phyloP scores from a whole-genome alignment of 2,329 filamentous ascomycete species.

The Zopfia rhizophila region DNA sequence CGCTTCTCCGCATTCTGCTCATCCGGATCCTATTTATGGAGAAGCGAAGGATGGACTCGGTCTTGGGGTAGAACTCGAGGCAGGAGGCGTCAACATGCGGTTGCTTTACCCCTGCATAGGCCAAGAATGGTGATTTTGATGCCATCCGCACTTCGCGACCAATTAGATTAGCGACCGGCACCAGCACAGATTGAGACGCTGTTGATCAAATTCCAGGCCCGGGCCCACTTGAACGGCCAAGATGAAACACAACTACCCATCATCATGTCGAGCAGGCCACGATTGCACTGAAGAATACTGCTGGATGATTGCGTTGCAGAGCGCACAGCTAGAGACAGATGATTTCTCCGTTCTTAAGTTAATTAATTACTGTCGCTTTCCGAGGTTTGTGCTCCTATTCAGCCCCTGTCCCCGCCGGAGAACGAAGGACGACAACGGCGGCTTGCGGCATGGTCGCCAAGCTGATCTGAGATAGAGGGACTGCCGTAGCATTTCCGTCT shows the following conservation, averaged over 20 bases:
- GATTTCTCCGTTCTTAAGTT: conserved; percentile 5
- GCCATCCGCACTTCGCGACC: conserved; percentile 17
- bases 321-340: neutral
- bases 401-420: conserved; percentile 10
- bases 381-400: conserved; percentile 11
- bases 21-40: conserved; percentile 47
- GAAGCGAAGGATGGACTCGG: conserved; percentile 38
- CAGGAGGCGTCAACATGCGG: conserved; percentile 27
- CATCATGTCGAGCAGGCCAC: conserved; percentile 31
- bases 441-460: no score
- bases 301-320: conserved; percentile 1
- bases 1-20: conserved; percentile 49
- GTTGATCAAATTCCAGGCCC: conserved; percentile 17
- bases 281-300: conserved; percentile 15
- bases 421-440: conserved; percentile 12
- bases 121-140: conserved; percentile 31
- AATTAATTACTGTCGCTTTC: conserved; percentile 24
- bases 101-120: conserved; percentile 44
- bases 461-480: conserved; percentile 23
- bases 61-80: conserved; percentile 31
- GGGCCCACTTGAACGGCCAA: conserved; percentile 12
- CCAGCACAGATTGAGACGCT: conserved; percentile 37
- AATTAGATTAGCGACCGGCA: conserved; percentile 22
- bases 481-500: conserved; percentile 30
- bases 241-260: conserved; percentile 31